phyloP scores from a whole-genome alignment of 2,329 filamentous ascomycete species.

The Cladobotryum protrusum region DNA sequence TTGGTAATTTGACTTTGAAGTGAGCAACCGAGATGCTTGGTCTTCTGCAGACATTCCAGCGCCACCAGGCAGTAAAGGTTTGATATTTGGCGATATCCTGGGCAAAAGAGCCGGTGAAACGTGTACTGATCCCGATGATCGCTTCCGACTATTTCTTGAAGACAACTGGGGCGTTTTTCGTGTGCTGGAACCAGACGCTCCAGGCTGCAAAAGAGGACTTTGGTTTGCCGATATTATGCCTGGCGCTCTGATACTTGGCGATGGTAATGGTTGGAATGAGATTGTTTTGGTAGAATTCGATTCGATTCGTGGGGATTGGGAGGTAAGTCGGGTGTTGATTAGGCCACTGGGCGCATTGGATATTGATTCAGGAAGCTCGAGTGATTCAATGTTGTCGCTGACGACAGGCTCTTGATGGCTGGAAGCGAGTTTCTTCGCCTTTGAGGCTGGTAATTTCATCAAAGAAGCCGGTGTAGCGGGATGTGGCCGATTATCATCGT shows the following conservation, averaged over 20 bases:
- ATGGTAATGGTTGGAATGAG: conserved; percentile 41
- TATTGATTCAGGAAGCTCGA: conserved; percentile 67
- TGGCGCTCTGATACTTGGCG: conserved; percentile 40
- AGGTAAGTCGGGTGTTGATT: conserved; percentile 35
- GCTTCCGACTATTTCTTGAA: conserved; percentile 59
- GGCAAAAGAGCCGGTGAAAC: conserved; percentile 81
- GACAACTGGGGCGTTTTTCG: conserved; percentile 52
- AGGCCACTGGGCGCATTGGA: conserved; percentile 24
- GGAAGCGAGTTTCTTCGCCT: conserved; percentile 40
- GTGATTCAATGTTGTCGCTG: conserved; percentile 50
- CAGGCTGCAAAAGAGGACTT: conserved; percentile 56
- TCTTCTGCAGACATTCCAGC: conserved; percentile 50
- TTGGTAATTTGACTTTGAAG: conserved; percentile 96
- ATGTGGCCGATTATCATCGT: conserved; percentile 37
- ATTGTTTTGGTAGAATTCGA: conserved; percentile 43
- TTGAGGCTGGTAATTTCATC: conserved; percentile 65
- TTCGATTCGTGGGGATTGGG: conserved; percentile 32
- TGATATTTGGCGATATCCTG: conserved; percentile 89
- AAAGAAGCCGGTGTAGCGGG: conserved; percentile 83
- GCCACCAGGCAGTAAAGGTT: conserved; percentile 69
- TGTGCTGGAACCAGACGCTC: conserved; percentile 39
- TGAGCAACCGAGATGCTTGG: conserved; percentile 66
- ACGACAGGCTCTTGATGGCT: conserved; percentile 35
- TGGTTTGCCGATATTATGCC: conserved; percentile 50
- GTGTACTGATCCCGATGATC: conserved; percentile 67